Conservation (phyloP, 164 flowering plant genomes). For the Piper betle region DNA sequence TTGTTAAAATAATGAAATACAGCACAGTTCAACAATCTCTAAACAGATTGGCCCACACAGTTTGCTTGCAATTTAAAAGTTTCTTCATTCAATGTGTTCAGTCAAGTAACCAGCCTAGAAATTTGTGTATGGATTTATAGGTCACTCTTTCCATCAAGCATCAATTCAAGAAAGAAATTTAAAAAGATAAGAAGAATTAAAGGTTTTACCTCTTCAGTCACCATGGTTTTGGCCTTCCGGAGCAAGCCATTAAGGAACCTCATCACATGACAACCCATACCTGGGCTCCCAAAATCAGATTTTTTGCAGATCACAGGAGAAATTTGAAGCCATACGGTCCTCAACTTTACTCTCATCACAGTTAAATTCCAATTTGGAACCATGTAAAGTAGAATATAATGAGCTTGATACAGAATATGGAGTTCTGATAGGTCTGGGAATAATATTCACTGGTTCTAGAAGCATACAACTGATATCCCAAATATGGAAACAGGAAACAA, state of each 20-base stretch:
- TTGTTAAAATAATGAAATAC: too few species aligned
- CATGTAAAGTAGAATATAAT: conserved; percentile 26
- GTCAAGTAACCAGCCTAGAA: too few species aligned
- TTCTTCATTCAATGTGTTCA: too few species aligned
- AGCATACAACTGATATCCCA: conserved; percentile 75
- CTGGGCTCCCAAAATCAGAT: conserved; percentile 20
- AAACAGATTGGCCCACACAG: not conserved
- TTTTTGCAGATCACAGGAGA: not conserved
- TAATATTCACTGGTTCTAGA: conserved; percentile 32
- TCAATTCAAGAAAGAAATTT: not conserved
- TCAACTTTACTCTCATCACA: conserved; percentile 20
- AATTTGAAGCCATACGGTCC: conserved; percentile 6
- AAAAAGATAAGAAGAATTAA: not conserved
- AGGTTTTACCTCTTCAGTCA: conserved; percentile 45
- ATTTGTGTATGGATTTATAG: too few species aligned
- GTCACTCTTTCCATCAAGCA: too few species aligned
- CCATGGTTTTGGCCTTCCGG: conserved; percentile 49
- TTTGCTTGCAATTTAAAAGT: not conserved
- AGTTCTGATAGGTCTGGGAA: conserved; percentile 38
- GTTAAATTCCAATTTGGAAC: conserved; percentile 19
- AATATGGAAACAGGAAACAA: not conserved
- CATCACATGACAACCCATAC: conserved; percentile 28
- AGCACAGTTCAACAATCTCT: not conserved
- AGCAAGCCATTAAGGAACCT: conserved; percentile 48
- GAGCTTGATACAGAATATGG: conserved; percentile 17